Percentiles rank a stretch among this genome's conserved stretches.
These are phyloP conservation scores for Hyphopichia khmerensis DNA, from an alignment of 1,139 yeast species.

Conservation along the genomic window DNA sequence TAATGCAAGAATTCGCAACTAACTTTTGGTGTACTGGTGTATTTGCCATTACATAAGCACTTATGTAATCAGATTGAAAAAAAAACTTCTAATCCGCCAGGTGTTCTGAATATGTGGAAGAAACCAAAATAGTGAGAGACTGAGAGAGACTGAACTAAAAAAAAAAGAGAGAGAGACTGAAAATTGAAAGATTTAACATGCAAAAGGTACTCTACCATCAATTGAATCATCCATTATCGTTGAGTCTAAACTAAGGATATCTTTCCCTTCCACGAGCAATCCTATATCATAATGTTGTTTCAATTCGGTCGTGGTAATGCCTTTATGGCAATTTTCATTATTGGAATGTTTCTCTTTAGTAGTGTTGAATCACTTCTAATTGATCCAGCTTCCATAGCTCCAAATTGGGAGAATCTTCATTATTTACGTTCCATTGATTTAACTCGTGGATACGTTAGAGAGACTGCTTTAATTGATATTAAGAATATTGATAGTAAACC, in stretches of 20 bases:
- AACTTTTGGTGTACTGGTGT: neutral
- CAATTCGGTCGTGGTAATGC: neutral
- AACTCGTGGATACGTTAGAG: constrained; percentile 64
- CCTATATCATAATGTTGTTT: neutral
- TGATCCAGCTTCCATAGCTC: constrained; percentile 1
- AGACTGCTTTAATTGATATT: constrained; percentile 53
- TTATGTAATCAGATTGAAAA: neutral
- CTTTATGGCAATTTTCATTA: neutral
- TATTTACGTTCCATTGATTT: constrained; percentile 60
- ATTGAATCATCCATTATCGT: neutral
- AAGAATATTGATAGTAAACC: constrained; percentile 61
- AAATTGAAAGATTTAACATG: neutral
- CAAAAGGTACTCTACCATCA: neutral
- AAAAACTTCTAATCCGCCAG: neutral
- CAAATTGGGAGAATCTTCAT: constrained; percentile 46
- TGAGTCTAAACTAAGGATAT: neutral
- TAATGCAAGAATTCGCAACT: neutral
- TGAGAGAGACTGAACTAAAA: too few relatives aligned
- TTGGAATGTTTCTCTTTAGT: neutral
- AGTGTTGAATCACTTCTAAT: constrained; percentile 1
- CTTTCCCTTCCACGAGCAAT: neutral
- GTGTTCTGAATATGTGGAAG: neutral
- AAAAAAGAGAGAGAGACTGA: too few relatives aligned
- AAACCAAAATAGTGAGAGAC: too few relatives aligned
- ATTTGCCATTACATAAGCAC: neutral